These are phyloP conservation scores for Rhizopus microsporus DNA, from an alignment of 371 early-diverging fungal species.

Conservation along the genomic window DNA sequence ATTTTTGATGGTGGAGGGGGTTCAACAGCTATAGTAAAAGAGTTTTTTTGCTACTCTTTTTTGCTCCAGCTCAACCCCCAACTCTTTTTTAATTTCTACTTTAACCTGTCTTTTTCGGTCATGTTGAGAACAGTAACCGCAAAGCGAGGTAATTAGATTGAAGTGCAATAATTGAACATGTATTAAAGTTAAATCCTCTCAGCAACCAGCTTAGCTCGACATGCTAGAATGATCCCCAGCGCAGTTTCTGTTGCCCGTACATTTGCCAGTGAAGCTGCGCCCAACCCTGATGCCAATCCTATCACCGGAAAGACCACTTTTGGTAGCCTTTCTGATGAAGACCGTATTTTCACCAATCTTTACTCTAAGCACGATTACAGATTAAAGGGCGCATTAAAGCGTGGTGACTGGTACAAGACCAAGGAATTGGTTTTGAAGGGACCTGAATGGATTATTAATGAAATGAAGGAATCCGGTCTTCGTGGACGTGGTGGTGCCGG, in stretches of 20 bases:
- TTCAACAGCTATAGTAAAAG: not conserved
- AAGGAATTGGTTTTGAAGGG: constrained; percentile 97
- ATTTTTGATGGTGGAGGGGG: constrained; percentile 4
- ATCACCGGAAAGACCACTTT: constrained; percentile 55
- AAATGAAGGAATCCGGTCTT: constrained; percentile 95
- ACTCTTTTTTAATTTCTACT: constrained; percentile 33
- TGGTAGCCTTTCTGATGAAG: constrained; percentile 86
- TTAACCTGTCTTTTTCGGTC: constrained; percentile 23
- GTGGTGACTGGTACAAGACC: constrained; percentile 99
- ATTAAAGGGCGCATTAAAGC: constrained; percentile 86
- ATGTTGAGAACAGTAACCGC: constrained; percentile 48
- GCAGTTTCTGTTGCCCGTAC: constrained; percentile 36
- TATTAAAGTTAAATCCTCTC: constrained; percentile 1
- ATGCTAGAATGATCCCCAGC: constrained; percentile 24
- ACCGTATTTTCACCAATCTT: constrained; percentile 97
- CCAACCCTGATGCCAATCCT: constrained; percentile 53
- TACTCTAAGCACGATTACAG: constrained; percentile 91
- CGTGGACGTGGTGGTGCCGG: constrained; percentile 98
- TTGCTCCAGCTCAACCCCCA: constrained; percentile 30
- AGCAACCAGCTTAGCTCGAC: constrained; percentile 26
- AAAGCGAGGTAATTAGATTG: constrained; percentile 41
- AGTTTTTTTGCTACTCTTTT: constrained; percentile 13
- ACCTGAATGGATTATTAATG: constrained; percentile 95
- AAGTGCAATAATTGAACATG: not conserved
- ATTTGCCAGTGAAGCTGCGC: constrained; percentile 46